Base-by-base conservation (phyloP, 192 early-diverging fungal genomes). In the Coemansia sp. region DNA sequence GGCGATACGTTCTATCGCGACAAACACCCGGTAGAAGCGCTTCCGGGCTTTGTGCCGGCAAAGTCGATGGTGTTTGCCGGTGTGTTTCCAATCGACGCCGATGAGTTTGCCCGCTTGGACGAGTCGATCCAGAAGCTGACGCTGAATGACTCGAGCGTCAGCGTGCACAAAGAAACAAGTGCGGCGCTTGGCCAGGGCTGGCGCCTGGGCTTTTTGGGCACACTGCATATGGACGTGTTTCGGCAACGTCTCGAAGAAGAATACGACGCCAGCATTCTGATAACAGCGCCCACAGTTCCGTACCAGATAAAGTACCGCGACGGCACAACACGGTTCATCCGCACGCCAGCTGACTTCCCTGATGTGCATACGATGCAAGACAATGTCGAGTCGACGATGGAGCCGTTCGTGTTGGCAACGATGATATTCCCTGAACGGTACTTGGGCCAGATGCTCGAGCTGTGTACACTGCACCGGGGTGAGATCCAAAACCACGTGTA, bases 141-240 rank as follows among this genome's bases (percentile, higher is more conserved):
- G 4, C 79, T 98, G n/a, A 98, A 95, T 69, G 96, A 98, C 82
- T 87, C 94, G 7, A 93, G 91, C 56, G 96, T 98, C 5, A 81
- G 84, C 52, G 90, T 98, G 1, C 87, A 91, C 60, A 91, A 92
- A 61, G 92, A 92, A 62, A 92, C 91, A 5, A 87, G 90, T 67
- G 85, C 72, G 17, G 93, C 95, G 21, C 65, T 98, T 23, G 96
- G 96, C 2, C 96, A 98, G 75, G 96, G 96, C 3, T 98, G 94
- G 87, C 86, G 96, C 2, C 76, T 98, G 19, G 96, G 96, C 9
- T 98, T 98, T 59, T 67, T 98, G 56, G 96, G 96, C 17, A 97
- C 94, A 0, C 66, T 98, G 35, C 96, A 98, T 64, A 96, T 97
- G 96, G 96, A 98, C 74, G 96, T 98, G 25, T 98, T 98, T 67